Evolutionary conservation across 108 stramenopile genomes (phyloP), one percentile per base, ranked within the genome.

Genomic region (Fragilariopsis cylindrus): DNA sequence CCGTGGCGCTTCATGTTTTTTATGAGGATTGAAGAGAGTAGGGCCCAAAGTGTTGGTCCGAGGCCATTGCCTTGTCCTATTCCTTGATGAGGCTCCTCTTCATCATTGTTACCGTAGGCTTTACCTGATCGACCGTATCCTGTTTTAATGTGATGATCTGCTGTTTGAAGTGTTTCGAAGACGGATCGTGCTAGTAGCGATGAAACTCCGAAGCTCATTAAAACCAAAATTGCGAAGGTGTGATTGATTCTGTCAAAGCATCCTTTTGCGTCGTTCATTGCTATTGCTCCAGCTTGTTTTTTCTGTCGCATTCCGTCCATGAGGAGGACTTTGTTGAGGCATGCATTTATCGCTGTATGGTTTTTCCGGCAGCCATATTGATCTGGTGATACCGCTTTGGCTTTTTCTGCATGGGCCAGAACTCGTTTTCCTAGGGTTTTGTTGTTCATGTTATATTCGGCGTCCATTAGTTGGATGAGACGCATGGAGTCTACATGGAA

Each of bases 371-470:
- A 30, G 30, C 30, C 30, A 30, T 30, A 30, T 30, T 30, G 30
- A 30, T 30, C 30, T 30, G 44, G 44, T 12, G 65, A 66, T 11
- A 46, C 44, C 0, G 11, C 9, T 16, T 66, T 41, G 12, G 12
- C 13, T 44, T 9, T 16, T 16, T 66, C 65, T 9, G 65, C 65
- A 21, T 43, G 42, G 11, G 43, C 13, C 42, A 66, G 43, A 41
- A 66, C 47, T 16, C 16, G 65, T 13, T 45, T 41, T 41, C 65
- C 65, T 15, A 66, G 43, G 42, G n/a, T 46, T 66, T 70, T 70
- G 19, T 70, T 70, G 43, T 70, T 70, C 21, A 70, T 16, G 54
- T 57, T 70, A 53, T 30, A 58, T 57, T 57, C 53, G 1, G 69
- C 18, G 43, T 70, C 56, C 69, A 70, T 70, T 11, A 70, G 55